Evolutionary conservation across 2,329 filamentous ascomycete genomes (phyloP).

Genomic region (Fusarium coffeatum): DNA sequence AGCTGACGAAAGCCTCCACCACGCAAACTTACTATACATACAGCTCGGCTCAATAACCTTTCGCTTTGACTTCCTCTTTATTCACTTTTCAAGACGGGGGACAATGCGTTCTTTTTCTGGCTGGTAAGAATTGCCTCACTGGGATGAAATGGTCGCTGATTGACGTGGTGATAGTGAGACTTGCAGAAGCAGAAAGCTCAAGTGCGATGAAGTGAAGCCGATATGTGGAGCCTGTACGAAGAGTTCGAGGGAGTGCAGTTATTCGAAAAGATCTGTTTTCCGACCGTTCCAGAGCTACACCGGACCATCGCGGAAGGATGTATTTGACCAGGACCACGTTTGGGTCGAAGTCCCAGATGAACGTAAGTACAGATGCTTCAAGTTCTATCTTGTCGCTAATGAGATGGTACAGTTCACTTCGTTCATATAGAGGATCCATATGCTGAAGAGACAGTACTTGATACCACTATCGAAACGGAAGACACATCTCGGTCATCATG

Average conservation of each 20-base stretch:
- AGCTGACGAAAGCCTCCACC: neutral
- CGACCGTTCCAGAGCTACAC: slow-evolving; percentile 19
- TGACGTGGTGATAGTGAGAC: slow-evolving; percentile 27
- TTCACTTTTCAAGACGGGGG: neutral
- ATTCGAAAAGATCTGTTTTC: slow-evolving; percentile 33
- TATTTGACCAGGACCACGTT: slow-evolving; percentile 27
- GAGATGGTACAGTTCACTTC: slow-evolving; percentile 8
- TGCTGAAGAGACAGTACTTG: neutral
- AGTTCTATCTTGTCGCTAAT: accelerated
- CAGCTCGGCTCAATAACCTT: neutral
- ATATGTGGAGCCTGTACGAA: slow-evolving; percentile 39
- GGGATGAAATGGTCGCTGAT: neutral
- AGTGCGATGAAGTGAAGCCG: slow-evolving; percentile 44
- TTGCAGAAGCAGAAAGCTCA: slow-evolving; percentile 43
- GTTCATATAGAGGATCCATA: slow-evolving; percentile 27
- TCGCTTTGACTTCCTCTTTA: accelerated
- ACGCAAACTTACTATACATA: neutral
- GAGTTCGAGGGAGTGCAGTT: slow-evolving; percentile 28
- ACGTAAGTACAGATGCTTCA: neutral
- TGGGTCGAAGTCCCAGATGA: slow-evolving; percentile 35
- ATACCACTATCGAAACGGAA: accelerated
- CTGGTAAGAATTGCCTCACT: slow-evolving; percentile 14
- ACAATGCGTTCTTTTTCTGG: slow-evolving; percentile 43
- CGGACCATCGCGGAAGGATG: neutral
- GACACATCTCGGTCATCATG: neutral